Evolutionary conservation across 2,329 filamentous ascomycete genomes (phyloP).

Genomic region (Aaosphaeria arxii): DNA sequence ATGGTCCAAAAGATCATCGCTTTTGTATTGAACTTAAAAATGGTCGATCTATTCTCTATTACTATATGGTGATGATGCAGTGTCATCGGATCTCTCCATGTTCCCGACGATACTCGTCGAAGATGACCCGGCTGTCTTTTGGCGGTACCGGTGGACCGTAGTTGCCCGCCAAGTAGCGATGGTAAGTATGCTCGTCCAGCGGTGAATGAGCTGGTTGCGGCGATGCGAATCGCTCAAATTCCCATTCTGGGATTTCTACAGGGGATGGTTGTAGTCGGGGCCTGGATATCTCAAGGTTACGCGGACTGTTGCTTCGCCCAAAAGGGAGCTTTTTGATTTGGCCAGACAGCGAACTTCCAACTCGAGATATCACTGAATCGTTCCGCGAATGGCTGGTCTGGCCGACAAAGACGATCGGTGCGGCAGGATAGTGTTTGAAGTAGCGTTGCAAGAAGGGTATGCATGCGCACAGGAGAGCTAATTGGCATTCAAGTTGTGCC

Average conservation of each 20-base stretch:
- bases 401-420: slow-evolving; percentile 6
- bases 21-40: too few species aligned
- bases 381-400: slow-evolving; percentile 3
- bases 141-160: slow-evolving; percentile 18
- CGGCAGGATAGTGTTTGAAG: slow-evolving; percentile 4
- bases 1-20: too few species aligned
- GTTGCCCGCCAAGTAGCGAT: slow-evolving; percentile 13
- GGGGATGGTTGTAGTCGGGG: slow-evolving; percentile 6
- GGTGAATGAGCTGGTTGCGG: slow-evolving; percentile 2
- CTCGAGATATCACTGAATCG: slow-evolving; percentile 13
- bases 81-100: slow-evolving; percentile 8
- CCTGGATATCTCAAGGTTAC: slow-evolving; percentile 8
- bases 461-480: slow-evolving; percentile 23
- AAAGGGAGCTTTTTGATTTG: slow-evolving; percentile 8
- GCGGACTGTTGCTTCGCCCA: slow-evolving; percentile 2
- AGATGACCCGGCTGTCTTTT: slow-evolving; percentile 13
- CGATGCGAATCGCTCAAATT: slow-evolving; percentile 10
- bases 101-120: slow-evolving; percentile 14
- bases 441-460: slow-evolving; percentile 20
- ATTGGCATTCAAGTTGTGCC: slow-evolving; percentile 19
- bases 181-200: slow-evolving; percentile 11
- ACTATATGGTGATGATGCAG: too few species aligned
- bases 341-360: slow-evolving; percentile 11
- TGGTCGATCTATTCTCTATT: too few species aligned
- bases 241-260: slow-evolving; percentile 15